Evolutionary conservation across 352 stramenopile genomes (phyloP), one percentile per base, ranked within the genome.

Genomic region (Phytophthora nicotianae): DNA sequence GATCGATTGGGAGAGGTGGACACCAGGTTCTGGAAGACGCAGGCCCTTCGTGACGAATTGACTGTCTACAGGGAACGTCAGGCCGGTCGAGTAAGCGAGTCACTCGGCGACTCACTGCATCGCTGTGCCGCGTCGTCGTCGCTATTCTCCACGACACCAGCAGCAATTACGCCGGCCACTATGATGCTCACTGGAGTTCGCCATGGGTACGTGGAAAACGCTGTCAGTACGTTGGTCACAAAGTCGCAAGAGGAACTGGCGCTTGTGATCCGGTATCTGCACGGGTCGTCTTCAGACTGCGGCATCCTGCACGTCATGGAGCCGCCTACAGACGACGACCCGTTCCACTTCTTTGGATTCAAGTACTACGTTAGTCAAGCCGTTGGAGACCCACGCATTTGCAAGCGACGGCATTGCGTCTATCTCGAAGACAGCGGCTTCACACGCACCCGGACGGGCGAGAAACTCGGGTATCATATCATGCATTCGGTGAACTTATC

Each of bases 181-280:
- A 69, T 86, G 60, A 58, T 84, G 49, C 55, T 70, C 32, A 72
- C 70, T 6, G 74, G 76, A 47, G 64, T 73, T 11, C 35, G 56
- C 3, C 62, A 67, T 9, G 76, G 76, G 5, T 69, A 70, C 27
- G 57, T 83, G 26, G 74, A 86, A 29, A 81, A 75, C 33, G 60
- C 69, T 1, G 8, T 70, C 6, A 62, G 49, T 7, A 73, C 70
- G 52, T 41, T 76, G 6, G 50, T 81, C 26, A 72, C 63, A 24
- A 66, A 64, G 43, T 79, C 75, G 0, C 68, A 86, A 27, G 58
- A 79, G n/a, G 76, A 86, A n/a, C 65, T 81, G n/a, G 73, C 76
- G 19, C 58, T 86, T n/a, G 65, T 81, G 23, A 57, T 81, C 45
- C 55, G 66, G 19, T 83, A 79, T 41, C 27, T 83, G 29, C 72